Conservation (phyloP, 352 stramenopile genomes). For the Peronospora destructor region DNA sequence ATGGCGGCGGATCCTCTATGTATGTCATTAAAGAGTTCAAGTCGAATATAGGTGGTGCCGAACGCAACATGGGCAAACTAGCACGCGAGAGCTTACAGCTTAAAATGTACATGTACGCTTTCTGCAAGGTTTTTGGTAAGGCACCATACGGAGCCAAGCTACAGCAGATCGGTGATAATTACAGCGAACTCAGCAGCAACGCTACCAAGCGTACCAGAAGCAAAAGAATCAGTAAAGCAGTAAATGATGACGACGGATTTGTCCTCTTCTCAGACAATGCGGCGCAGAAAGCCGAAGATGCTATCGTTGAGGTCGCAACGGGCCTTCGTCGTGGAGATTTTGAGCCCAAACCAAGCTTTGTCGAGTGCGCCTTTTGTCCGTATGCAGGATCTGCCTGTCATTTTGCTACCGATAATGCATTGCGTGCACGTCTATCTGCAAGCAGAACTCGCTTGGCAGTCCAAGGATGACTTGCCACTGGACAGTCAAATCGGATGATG, state of each 20-base stretch:
- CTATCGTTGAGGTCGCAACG: slow-evolving; percentile 30
- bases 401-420: slow-evolving; percentile 22
- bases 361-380: slow-evolving; percentile 65
- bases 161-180: slow-evolving; percentile 47
- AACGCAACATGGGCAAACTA: slow-evolving; percentile 45
- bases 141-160: slow-evolving; percentile 47
- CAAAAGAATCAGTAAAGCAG: slow-evolving; percentile 8
- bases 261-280: slow-evolving; percentile 32
- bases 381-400: slow-evolving; percentile 57
- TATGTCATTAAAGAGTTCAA: slow-evolving; percentile 81
- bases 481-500: neutral
- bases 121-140: slow-evolving; percentile 45
- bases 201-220: slow-evolving; percentile 7
- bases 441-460: neutral
- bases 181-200: slow-evolving; percentile 1
- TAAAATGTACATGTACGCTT: slow-evolving; percentile 79
- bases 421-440: slow-evolving; percentile 10
- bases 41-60: slow-evolving; percentile 53
- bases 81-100: slow-evolving; percentile 72
- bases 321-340: slow-evolving; percentile 49
- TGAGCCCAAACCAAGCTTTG: slow-evolving; percentile 42
- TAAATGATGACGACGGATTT: slow-evolving; percentile 28
- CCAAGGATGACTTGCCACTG: slow-evolving; percentile 1
- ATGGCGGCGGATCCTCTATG: slow-evolving; percentile 4
- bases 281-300: slow-evolving; percentile 30